Conservation (phyloP, 768 basidiomycete species). For the Nidularia pulvinata region DNA sequence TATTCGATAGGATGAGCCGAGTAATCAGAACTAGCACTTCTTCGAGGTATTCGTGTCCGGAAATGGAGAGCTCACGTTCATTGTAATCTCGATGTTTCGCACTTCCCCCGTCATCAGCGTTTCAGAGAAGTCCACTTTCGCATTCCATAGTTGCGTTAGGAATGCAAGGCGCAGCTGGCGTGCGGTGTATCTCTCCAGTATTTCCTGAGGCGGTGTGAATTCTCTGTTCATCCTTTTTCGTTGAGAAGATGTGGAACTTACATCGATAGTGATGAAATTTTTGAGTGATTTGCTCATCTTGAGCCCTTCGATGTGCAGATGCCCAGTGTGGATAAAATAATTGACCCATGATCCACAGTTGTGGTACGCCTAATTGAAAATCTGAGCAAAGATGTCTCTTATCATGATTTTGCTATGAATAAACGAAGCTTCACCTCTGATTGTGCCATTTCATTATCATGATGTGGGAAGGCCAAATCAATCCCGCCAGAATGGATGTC, state of each 20-base stretch:
- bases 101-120: conserved; percentile 89
- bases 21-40: not conserved
- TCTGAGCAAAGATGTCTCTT: conserved; percentile 5
- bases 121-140: conserved; percentile 94
- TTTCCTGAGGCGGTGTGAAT: conserved; percentile 48
- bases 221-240: not conserved
- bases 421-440: conserved; percentile 64
- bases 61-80: conserved; percentile 65
- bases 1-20: conserved; percentile 19
- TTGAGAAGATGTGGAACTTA: conserved; percentile 29
- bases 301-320: conserved; percentile 96
- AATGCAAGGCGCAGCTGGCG: conserved; percentile 93
- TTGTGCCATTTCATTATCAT: conserved; percentile 99
- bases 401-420: not conserved
- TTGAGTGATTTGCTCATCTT: conserved; percentile 99
- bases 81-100: conserved; percentile 73
- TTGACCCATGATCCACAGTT: conserved; percentile 94
- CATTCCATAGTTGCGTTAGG: conserved; percentile 88
- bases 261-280: conserved; percentile 98
- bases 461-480: conserved; percentile 98
- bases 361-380: conserved; percentile 77
- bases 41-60: not conserved
- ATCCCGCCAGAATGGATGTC: conserved; percentile 98
- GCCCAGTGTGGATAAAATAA: conserved; percentile 98
- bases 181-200: conserved; percentile 78